Conservation (phyloP, 1,284 basidiomycete genomes). For the Mycocalia duriaeana region DNA sequence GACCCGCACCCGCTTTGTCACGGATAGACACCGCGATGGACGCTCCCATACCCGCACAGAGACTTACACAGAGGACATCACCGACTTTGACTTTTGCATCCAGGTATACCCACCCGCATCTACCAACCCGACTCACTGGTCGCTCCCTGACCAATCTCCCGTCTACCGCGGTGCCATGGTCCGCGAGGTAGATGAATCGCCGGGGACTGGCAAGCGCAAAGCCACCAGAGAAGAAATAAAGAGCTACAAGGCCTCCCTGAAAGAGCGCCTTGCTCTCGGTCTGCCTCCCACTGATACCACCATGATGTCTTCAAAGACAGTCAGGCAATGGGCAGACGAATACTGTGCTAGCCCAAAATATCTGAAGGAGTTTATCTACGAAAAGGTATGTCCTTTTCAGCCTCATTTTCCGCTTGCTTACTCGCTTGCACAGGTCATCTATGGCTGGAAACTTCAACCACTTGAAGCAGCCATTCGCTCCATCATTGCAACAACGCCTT, state of each 20-base stretch:
- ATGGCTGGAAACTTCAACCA: conserved; percentile 52
- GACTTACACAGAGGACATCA: conserved; percentile 47
- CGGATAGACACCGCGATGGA: conserved; percentile 30
- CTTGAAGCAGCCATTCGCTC: conserved; percentile 49
- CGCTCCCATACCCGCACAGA: conserved; percentile 32
- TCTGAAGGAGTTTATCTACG: conserved; percentile 65
- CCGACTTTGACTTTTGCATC: conserved; percentile 64
- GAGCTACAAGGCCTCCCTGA: conserved; percentile 28
- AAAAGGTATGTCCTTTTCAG: conserved; percentile 46
- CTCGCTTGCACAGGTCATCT: conserved; percentile 44
- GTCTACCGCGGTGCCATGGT: conserved; percentile 54
- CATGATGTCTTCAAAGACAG: conserved; percentile 48
- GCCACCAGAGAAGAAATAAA: conserved; percentile 22
- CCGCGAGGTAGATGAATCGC: conserved; percentile 25
- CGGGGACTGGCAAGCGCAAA: conserved; percentile 12
- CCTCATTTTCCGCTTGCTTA: no score
- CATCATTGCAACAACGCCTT: conserved; percentile 47
- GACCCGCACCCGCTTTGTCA: conserved; percentile 44
- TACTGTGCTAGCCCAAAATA: conserved; percentile 60
- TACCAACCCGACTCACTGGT: conserved; percentile 20
- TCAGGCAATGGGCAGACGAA: conserved; percentile 70
- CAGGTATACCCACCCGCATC: conserved; percentile 28
- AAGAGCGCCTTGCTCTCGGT: conserved; percentile 29
- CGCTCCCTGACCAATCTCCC: conserved; percentile 33
- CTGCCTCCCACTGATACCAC: conserved; percentile 32